Evolutionary conservation across 1,139 yeast species (phyloP).

Genomic region (Sugiyamaella paludigena): DNA sequence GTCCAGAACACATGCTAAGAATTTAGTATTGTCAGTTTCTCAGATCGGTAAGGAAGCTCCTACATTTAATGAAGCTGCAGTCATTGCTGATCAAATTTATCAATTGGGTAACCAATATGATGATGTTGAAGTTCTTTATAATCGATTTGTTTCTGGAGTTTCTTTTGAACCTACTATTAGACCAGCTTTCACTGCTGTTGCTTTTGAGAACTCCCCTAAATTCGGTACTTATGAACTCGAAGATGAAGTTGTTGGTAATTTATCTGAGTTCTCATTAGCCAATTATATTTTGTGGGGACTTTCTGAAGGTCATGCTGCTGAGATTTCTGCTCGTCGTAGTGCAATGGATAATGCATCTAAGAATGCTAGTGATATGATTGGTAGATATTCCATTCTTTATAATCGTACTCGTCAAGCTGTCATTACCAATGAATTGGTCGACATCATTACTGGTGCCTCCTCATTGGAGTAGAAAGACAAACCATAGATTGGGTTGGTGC

Average conservation of each 20-base stretch:
- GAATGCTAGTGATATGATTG: constrained; percentile 99
- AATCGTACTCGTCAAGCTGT: constrained; percentile 99
- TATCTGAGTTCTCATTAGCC: constrained; percentile 85
- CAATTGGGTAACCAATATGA: constrained; percentile 58
- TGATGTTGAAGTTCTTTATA: constrained; percentile 78
- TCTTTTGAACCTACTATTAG: constrained; percentile 80
- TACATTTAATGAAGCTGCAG: constrained; percentile 83
- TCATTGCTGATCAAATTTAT: constrained; percentile 81
- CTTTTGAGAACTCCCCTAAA: constrained; percentile 85
- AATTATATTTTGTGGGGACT: constrained; percentile 87
- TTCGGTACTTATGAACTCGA: constrained; percentile 79
- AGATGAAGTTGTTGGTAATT: constrained; percentile 53
- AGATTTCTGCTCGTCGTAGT: constrained; percentile 97
- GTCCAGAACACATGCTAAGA: constrained; percentile 71
- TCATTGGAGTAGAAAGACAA: constrained; percentile 68
- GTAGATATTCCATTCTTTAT: constrained; percentile 90
- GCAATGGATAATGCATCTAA: constrained; percentile 99
- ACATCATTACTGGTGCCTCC: constrained; percentile 99
- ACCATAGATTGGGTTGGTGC: background rate
- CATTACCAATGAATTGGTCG: constrained; percentile 98
- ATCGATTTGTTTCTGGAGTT: constrained; percentile 83
- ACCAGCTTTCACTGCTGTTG: constrained; percentile 64
- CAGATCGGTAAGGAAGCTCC: constrained; percentile 98
- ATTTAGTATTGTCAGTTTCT: constrained; percentile 71
- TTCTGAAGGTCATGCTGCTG: constrained; percentile 98